Percentiles rank a stretch among this genome's conserved stretches.
Conservation (phyloP, 2,329 filamentous ascomycete genomes). For the Podosphaera xanthii region DNA sequence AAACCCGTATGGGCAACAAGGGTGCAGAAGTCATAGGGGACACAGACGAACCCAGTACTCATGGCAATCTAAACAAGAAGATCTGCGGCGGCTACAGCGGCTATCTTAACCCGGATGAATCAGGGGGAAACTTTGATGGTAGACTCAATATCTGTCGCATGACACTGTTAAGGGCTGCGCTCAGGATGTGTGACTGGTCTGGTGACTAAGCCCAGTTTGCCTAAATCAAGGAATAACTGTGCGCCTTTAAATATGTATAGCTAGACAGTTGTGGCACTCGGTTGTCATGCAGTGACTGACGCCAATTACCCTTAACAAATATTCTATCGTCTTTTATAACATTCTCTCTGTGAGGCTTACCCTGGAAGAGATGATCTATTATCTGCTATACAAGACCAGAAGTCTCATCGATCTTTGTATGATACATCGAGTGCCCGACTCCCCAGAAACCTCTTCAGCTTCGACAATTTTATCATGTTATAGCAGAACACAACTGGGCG, state of each 20-base stretch:
- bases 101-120: neutral
- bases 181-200: no score
- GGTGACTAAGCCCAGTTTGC: no score
- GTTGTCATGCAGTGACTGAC: neutral
- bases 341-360: neutral
- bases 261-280: neutral
- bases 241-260: no score
- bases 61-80: neutral
- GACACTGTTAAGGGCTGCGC: no score
- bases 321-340: neutral
- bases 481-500: no score
- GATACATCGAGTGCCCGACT: neutral
- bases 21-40: neutral
- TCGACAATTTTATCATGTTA: no score
- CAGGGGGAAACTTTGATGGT: neutral
- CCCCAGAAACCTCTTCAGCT: neutral
- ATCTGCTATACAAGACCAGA: neutral
- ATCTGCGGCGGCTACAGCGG: neutral
- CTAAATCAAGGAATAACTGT: no score
- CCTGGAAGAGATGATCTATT: neutral
- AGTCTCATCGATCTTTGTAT: neutral
- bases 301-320: neutral
- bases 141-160: neutral
- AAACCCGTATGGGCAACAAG: neutral
- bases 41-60: neutral